Evolutionary conservation across 495 filamentous ascomycete species (phyloP).

Genomic region (Xylaria acuta): DNA sequence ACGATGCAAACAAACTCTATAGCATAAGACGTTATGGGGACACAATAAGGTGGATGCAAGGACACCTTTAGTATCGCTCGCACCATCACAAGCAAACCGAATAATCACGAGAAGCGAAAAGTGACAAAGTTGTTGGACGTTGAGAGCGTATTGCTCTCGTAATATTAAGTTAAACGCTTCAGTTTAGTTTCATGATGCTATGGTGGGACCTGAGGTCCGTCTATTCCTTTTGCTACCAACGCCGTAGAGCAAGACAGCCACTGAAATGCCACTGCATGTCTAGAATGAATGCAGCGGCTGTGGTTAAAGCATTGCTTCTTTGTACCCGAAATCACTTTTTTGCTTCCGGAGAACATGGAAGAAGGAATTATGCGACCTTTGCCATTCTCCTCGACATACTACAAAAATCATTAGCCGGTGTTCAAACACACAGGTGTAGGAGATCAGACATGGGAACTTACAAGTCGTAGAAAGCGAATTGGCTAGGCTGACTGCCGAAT

Average conservation of each 20-base stretch:
- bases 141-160: constrained; percentile 30
- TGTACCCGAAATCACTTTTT: constrained; percentile 20
- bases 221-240: constrained; percentile 26
- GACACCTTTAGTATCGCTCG: background rate
- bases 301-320: background rate
- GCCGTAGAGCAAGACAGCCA: constrained; percentile 25
- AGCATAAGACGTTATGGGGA: background rate
- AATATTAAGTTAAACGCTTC: background rate
- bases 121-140: background rate
- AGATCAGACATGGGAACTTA: constrained; percentile 56
- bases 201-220: constrained; percentile 21
- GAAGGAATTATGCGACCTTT: constrained; percentile 36
- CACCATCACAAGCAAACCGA: background rate
- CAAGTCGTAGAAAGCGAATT: constrained; percentile 99
- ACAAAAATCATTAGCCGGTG: constrained; percentile 35
- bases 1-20: background rate
- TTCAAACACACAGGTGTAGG: background rate
- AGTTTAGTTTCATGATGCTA: constrained; percentile 29
- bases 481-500: constrained; percentile 88
- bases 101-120: background rate
- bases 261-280: constrained; percentile 8
- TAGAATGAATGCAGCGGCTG: background rate
- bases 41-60: constrained; percentile 35
- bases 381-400: constrained; percentile 60
- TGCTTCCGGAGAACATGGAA: background rate